phyloP scores from a whole-genome alignment of 225 moss, liverwort and hornwort species.

The Marchantia paleacea region DNA sequence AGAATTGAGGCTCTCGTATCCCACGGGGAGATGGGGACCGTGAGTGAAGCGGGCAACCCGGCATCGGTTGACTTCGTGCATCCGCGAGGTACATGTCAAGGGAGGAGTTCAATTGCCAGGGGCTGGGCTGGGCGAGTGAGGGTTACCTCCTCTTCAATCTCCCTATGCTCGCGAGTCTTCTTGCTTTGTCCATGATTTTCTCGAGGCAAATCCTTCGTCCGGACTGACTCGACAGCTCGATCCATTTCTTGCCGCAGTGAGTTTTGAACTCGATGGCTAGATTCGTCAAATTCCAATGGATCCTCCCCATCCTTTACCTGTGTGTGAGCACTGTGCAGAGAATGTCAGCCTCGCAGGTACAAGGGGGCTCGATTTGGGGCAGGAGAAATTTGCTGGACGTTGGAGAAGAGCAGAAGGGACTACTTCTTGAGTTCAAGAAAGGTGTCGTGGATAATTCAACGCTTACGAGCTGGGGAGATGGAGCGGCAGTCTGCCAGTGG shows the following conservation, averaged over 20 bases:
- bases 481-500: conserved; percentile 5
- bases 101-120: no score
- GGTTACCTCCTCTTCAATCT: not conserved
- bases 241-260: not conserved
- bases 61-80: no score
- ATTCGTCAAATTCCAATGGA: not conserved
- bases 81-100: no score
- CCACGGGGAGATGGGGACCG: no score
- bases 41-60: no score
- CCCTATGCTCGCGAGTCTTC: not conserved
- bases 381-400: not conserved
- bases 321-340: not conserved
- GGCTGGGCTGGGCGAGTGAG: not conserved
- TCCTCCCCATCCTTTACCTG: not conserved
- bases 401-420: not conserved
- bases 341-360: not conserved
- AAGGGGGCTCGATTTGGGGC: not conserved
- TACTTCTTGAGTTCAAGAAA: conserved; percentile 7
- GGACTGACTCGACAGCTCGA: not conserved
- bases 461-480: not conserved
- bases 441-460: not conserved
- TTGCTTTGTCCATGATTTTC: not conserved
- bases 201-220: not conserved
- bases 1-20: no score
- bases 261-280: not conserved